Evolutionary conservation across 1,284 basidiomycete species (phyloP).

Genomic region (Ganoderma lucidum): DNA sequence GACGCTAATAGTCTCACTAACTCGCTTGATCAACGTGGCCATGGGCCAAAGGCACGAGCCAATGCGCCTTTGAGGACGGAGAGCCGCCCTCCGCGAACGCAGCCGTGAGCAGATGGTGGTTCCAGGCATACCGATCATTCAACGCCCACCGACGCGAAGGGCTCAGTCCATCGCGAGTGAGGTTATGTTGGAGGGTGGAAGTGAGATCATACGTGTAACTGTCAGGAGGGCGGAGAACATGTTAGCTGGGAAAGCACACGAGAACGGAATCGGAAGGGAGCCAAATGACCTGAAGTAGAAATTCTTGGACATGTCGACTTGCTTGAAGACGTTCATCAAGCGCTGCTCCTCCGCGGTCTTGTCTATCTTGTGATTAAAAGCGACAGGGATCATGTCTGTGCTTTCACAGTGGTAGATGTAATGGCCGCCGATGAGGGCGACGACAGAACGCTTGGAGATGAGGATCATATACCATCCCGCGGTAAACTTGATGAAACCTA

Average conservation of each 20-base stretch:
- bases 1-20: conserved; percentile 51
- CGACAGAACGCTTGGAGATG: conserved; percentile 90
- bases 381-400: conserved; percentile 84
- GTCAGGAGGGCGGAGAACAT: not conserved
- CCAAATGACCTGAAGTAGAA: conserved; percentile 92
- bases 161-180: conserved; percentile 59
- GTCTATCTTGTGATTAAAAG: conserved; percentile 80
- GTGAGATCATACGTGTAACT: conserved; percentile 98
- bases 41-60: conserved; percentile 94
- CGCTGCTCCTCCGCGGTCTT: conserved; percentile 86
- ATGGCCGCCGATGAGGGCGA: conserved; percentile 95
- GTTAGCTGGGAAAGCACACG: not conserved
- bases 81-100: conserved; percentile 53
- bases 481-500: conserved; percentile 91
- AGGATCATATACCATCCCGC: conserved; percentile 93
- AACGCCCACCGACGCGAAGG: conserved; percentile 62
- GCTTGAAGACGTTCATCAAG: conserved; percentile 93
- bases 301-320: conserved; percentile 98
- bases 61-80: conserved; percentile 63
- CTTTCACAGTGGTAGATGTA: conserved; percentile 98
- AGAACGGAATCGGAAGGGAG: not conserved
- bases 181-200: conserved; percentile 92
- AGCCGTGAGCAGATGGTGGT: conserved; percentile 87
- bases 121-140: conserved; percentile 97
- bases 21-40: conserved; percentile 99